Evolutionary conservation across 331 rosid species (phyloP).

Genomic region (Spiraea crenata): DNA sequence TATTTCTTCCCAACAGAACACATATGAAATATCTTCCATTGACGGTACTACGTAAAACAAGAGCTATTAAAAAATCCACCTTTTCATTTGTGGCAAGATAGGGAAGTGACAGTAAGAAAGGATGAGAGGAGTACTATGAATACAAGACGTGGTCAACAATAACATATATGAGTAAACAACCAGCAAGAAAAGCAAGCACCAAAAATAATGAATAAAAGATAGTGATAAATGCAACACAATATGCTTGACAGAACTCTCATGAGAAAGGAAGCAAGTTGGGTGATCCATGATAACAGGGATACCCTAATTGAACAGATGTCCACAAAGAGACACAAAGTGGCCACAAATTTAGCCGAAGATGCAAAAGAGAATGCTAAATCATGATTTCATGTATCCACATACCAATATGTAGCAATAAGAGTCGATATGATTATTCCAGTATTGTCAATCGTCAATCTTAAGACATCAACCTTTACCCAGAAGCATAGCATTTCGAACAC

Average conservation of each 20-base stretch:
- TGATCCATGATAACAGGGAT: constrained; percentile 11
- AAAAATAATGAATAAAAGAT: not conserved
- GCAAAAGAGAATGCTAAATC: not conserved
- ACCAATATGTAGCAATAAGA: not conserved
- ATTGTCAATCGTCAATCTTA: not conserved
- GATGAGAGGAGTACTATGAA: not conserved
- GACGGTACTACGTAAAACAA: constrained; percentile 1
- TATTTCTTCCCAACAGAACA: constrained; percentile 19
- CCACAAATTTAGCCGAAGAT: not conserved
- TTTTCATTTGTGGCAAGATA: not conserved
- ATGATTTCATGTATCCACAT: not conserved
- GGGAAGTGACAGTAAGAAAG: not conserved
- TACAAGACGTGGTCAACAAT: not conserved
- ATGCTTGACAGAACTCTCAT: not conserved
- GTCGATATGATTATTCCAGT: not conserved
- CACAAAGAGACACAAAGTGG: not conserved
- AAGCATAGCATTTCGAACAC: not conserved
- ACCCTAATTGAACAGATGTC: constrained; percentile 11
- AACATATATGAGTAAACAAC: not conserved
- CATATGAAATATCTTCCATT: constrained; percentile 16
- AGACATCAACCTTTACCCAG: constrained; percentile 4
- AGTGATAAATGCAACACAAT: not conserved
- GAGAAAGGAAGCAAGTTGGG: not conserved
- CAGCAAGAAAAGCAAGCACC: not conserved
- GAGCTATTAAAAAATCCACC: constrained; percentile 3